Evolutionary conservation across 2,329 filamentous ascomycete species (phyloP).

Genomic region (Aspergillus brasiliensis): DNA sequence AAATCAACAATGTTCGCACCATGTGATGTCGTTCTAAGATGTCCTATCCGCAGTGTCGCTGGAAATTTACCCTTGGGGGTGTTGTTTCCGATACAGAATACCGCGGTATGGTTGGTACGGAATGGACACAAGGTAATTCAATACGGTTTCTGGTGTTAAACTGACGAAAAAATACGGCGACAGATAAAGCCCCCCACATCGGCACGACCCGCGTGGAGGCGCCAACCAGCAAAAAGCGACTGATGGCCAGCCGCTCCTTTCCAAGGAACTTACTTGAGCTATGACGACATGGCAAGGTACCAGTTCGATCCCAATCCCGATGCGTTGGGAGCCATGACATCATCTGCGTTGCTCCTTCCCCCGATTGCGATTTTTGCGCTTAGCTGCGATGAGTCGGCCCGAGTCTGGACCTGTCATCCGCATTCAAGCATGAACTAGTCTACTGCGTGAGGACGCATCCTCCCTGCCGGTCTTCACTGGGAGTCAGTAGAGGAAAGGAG

Average conservation of each 20-base stretch:
- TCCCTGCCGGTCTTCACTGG: too few relatives aligned
- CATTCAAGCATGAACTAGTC: too few relatives aligned
- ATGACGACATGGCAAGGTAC: conserved; percentile 6
- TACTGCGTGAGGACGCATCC: too few relatives aligned
- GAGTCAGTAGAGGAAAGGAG: too few relatives aligned
- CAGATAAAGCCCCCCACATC: conserved; percentile 12
- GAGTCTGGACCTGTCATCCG: too few relatives aligned
- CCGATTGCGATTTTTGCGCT: too few relatives aligned
- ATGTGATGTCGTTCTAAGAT: too few relatives aligned
- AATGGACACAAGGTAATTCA: background rate
- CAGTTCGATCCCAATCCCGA: background rate
- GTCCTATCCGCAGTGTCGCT: too few relatives aligned
- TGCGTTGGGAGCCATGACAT: background rate
- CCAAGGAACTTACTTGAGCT: conserved; percentile 1
- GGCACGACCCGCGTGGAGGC: conserved; percentile 25
- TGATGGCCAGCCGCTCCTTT: background rate
- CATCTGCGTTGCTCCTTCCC: background rate
- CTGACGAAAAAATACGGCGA: background rate
- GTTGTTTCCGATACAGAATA: background rate
- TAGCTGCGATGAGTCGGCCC: too few relatives aligned
- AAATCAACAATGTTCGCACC: too few relatives aligned
- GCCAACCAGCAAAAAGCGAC: background rate
- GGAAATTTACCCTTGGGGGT: background rate
- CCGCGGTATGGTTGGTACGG: background rate
- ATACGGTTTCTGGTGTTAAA: conserved; percentile 1